phyloP scores from a whole-genome alignment of 306 rosid genomes.

The Senna tora region DNA sequence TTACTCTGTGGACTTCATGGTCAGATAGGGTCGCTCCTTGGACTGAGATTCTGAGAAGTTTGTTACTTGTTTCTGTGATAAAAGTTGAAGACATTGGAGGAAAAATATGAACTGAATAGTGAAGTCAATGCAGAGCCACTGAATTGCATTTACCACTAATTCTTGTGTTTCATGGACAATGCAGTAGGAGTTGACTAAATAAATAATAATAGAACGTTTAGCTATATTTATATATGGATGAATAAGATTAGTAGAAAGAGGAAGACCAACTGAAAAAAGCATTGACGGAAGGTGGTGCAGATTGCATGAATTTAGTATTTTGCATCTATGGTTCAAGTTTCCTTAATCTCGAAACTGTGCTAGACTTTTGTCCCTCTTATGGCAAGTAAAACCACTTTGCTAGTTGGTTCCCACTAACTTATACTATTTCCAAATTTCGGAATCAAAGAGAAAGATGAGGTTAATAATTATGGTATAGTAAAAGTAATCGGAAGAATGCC shows the following conservation, averaged over 20 bases:
- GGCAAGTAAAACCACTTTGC: neutral
- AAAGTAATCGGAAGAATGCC: conserved; percentile 4
- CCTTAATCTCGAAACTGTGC: neutral
- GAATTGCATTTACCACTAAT: neutral
- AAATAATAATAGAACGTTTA: conserved; percentile 24
- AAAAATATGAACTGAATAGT: conserved; percentile 7
- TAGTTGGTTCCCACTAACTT: neutral
- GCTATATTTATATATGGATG: conserved; percentile 6
- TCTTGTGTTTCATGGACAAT: conserved; percentile 4
- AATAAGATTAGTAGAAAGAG: neutral
- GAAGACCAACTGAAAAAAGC: neutral
- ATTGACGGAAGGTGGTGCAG: conserved; percentile 3
- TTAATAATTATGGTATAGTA: neutral
- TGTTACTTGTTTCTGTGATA: conserved; percentile 16
- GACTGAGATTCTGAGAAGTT: conserved; percentile 26
- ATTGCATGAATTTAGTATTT: conserved; percentile 1
- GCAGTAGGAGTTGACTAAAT: too few species aligned
- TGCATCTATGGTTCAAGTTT: neutral
- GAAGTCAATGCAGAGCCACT: conserved; percentile 30
- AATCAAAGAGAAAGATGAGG: neutral
- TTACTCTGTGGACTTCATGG: conserved; percentile 36
- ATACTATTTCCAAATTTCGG: conserved; percentile 2
- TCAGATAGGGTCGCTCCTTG: neutral
- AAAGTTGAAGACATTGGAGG: conserved; percentile 14
- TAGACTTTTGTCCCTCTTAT: neutral